Percentiles rank a stretch among this genome's conserved stretches.
phyloP scores from a whole-genome alignment of 2,329 filamentous ascomycete genomes.

The Aspergillus thermomutatus region DNA sequence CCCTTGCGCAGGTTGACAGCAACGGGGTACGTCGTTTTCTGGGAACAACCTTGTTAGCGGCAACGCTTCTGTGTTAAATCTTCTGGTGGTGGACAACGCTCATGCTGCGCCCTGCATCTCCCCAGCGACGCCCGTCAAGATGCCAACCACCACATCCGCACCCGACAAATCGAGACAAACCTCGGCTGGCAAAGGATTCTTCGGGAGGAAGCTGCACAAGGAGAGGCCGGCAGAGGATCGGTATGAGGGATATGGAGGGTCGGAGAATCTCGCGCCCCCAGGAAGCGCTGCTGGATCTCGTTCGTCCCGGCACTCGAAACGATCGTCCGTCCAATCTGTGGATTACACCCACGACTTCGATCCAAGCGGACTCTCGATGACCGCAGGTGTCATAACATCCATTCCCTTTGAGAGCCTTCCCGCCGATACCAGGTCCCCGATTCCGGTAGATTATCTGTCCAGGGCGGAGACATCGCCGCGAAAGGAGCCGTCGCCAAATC shows the following conservation, averaged over 20 bases:
- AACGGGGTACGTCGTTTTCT: slow-evolving; percentile 9
- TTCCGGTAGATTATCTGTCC: slow-evolving; percentile 70
- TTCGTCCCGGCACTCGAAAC: slow-evolving; percentile 68
- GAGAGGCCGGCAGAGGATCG: slow-evolving; percentile 68
- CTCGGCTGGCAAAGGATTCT: slow-evolving; percentile 78
- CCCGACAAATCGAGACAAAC: slow-evolving; percentile 80
- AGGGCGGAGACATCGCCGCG: slow-evolving; percentile 59
- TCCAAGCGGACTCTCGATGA: slow-evolving; percentile 63
- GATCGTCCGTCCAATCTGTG: slow-evolving; percentile 68
- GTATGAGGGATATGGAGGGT: slow-evolving; percentile 57
- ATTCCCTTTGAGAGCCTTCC: slow-evolving; percentile 77
- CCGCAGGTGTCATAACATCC: slow-evolving; percentile 78
- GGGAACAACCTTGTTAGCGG: background rate
- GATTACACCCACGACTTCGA: slow-evolving; percentile 64
- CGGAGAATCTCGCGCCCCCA: slow-evolving; percentile 59
- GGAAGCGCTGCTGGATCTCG: slow-evolving; percentile 62
- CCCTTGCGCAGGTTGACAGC: slow-evolving; percentile 12
- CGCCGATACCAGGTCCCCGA: slow-evolving; percentile 64
- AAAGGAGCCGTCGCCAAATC: slow-evolving; percentile 75
- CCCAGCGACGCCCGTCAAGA: slow-evolving; percentile 37
- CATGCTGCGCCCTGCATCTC: slow-evolving; percentile 34
- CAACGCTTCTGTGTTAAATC: background rate
- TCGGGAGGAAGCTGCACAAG: slow-evolving; percentile 74
- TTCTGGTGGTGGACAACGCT: slow-evolving; percentile 14
- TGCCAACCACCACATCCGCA: slow-evolving; percentile 58